Base-by-base conservation (phyloP, 176 grass and related monocot genomes). In the Dendrocalamus sinicus region DNA sequence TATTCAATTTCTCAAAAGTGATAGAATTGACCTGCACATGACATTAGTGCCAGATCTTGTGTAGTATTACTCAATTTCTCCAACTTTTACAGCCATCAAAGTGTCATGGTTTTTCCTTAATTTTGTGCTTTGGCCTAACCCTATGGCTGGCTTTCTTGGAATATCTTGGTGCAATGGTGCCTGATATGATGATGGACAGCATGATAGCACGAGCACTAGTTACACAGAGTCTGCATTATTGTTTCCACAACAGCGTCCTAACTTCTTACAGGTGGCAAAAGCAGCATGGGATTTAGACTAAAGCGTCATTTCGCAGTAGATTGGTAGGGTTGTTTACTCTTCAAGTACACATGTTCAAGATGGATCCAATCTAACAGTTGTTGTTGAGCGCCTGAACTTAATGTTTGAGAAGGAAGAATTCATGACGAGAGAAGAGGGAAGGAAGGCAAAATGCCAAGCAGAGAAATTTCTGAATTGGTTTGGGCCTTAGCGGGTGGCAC, bases 1-100 rank as follows among this genome's bases (percentile, higher is more conserved):
- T 39, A 5, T 4, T 5, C 37, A 39, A 5, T 5, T 6, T 39
- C 37, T 39, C 37, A 5, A 0, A 39, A 39, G 37, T n/a, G 67
- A 39, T 1, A 80, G 10, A 50, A 37, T 26, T 12, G 28, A 30
- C 24, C 7, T 47, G 68, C 68, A 61, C 81, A 73, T 35, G 68
- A 26, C 80, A 72, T 81, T 48, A 48, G 20, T 58, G 11, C 50
- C 24, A 70, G 37, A 67, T 85, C 35, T 45, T 55, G 61, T 57
- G 46, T 43, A 14, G 51, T 43, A 12, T 51, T 65, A 78, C 40
- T 79, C 23, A 46, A 14, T 47, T 47, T 32, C 11, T 74, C 48
- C 20, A 30, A 41, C 55, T 54, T 51, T 39, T 6, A 46, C 12
- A 61, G 12, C 4, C 28, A 50, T 47, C 39, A 22, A 22, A 37